phyloP scores from a whole-genome alignment of 2,329 filamentous ascomycete species.

The Mycosphaerelloides madeirae region DNA sequence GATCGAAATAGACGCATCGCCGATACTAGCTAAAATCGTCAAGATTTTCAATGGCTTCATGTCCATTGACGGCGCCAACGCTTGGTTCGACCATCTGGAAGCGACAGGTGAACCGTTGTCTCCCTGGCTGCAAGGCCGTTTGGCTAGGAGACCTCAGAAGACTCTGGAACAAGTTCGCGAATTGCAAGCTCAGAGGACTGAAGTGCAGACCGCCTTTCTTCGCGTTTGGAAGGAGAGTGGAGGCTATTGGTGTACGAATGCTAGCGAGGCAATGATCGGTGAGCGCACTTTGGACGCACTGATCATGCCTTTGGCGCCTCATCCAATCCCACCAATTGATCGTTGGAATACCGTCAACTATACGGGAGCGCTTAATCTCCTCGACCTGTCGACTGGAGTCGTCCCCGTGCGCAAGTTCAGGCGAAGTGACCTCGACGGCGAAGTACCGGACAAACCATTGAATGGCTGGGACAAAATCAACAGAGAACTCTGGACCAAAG shows the following conservation, averaged over 20 bases:
- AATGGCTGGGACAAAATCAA: slow-evolving; percentile 59
- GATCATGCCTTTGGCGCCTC: slow-evolving; percentile 59
- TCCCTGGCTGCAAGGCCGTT: slow-evolving; percentile 53
- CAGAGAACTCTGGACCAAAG: slow-evolving; percentile 52
- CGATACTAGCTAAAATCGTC: slow-evolving; percentile 52
- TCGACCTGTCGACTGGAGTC: slow-evolving; percentile 58
- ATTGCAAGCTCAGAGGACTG: slow-evolving; percentile 49
- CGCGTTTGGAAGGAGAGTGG: slow-evolving; percentile 51
- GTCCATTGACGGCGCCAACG: slow-evolving; percentile 52
- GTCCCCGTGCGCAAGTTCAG: slow-evolving; percentile 52
- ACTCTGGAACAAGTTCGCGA: slow-evolving; percentile 47
- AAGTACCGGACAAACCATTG: slow-evolving; percentile 39
- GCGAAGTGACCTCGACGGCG: slow-evolving; percentile 47
- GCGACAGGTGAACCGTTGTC: slow-evolving; percentile 54
- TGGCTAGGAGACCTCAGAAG: slow-evolving; percentile 47
- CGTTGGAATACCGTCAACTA: slow-evolving; percentile 60
- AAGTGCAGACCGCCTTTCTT: slow-evolving; percentile 53
- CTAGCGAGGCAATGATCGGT: slow-evolving; percentile 10
- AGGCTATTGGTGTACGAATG: slow-evolving; percentile 28
- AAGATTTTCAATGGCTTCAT: slow-evolving; percentile 56
- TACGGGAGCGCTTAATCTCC: slow-evolving; percentile 56
- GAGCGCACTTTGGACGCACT: slow-evolving; percentile 51
- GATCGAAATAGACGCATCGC: slow-evolving; percentile 53
- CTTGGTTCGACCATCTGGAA: slow-evolving; percentile 55
- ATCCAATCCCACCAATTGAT: slow-evolving; percentile 59